Conservation (phyloP, 495 filamentous ascomycete genomes). For the Xylaria curta region DNA sequence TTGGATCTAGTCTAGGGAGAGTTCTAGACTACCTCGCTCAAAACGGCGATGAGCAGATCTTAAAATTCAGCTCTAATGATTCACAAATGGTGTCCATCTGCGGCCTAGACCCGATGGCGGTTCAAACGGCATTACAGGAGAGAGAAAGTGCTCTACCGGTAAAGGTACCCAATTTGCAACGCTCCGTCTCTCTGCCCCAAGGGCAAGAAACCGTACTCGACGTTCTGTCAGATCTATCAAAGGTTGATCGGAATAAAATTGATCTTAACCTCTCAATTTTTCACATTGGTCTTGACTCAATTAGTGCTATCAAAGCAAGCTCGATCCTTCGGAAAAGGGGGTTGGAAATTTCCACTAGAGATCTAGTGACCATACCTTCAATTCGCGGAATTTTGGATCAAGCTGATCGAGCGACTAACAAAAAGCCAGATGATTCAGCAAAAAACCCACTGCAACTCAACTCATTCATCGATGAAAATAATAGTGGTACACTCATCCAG, state of each 20-base stretch:
- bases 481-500: slow-evolving; percentile 39
- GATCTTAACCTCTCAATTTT: slow-evolving; percentile 72
- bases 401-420: slow-evolving; percentile 22
- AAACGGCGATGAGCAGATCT: slow-evolving; percentile 51
- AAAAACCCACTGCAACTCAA: neutral
- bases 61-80: slow-evolving; percentile 52
- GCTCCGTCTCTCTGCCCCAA: neutral
- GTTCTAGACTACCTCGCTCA: slow-evolving; percentile 60
- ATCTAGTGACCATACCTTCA: slow-evolving; percentile 69
- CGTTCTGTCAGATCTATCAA: slow-evolving; percentile 69
- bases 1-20: slow-evolving; percentile 62
- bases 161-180: neutral
- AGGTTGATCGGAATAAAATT: slow-evolving; percentile 65
- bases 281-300: slow-evolving; percentile 87
- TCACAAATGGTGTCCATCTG: slow-evolving; percentile 58
- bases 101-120: slow-evolving; percentile 48
- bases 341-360: slow-evolving; percentile 65
- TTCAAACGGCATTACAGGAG: slow-evolving; percentile 29
- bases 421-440: neutral
- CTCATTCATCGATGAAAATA: slow-evolving; percentile 41
- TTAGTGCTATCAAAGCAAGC: slow-evolving; percentile 80
- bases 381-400: slow-evolving; percentile 59
- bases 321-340: slow-evolving; percentile 66
- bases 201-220: slow-evolving; percentile 54
- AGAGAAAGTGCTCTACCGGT: too few relatives aligned